Evolutionary conservation across 2,329 filamentous ascomycete genomes (phyloP).

Genomic region (Biscogniauxia sp.): DNA sequence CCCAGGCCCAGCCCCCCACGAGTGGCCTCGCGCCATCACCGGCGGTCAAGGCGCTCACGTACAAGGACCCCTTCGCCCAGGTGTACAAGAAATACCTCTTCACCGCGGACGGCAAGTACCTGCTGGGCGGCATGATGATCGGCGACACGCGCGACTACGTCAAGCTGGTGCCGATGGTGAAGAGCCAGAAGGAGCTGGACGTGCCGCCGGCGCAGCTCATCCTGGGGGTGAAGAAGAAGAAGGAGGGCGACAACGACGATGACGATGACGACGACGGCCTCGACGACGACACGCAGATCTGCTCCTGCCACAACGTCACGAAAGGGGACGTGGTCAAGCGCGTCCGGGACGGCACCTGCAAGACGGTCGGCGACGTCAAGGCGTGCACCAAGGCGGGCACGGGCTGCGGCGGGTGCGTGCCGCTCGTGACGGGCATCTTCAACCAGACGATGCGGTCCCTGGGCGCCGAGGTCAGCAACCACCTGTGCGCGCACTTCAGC

Average conservation of each 20-base stretch:
- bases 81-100: conserved; percentile 96
- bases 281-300: conserved; percentile 82
- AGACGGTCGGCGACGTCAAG: conserved; percentile 78
- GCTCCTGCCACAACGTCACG: conserved; percentile 88
- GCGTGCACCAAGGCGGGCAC: conserved; percentile 89
- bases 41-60: conserved; percentile 75
- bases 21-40: conserved; percentile 54
- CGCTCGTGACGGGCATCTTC: conserved; percentile 84
- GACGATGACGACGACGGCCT: conserved; percentile 76
- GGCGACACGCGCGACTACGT: conserved; percentile 89
- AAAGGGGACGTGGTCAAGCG: conserved; percentile 74
- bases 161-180: conserved; percentile 84
- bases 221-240: conserved; percentile 70
- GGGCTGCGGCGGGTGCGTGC: conserved; percentile 87
- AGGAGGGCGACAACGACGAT: conserved; percentile 70
- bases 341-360: conserved; percentile 77
- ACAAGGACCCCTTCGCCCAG: conserved; percentile 83
- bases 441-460: conserved; percentile 82
- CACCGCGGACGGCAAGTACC: conserved; percentile 82
- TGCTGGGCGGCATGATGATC: conserved; percentile 97
- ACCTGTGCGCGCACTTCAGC: conserved; percentile 80
- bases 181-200: conserved; percentile 76
- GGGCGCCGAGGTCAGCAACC: conserved; percentile 84
- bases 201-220: conserved; percentile 80
- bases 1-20: too few species aligned